These are phyloP conservation scores for Geum urbanum DNA, from an alignment of 306 rosid genomes.

Conservation along the genomic window DNA sequence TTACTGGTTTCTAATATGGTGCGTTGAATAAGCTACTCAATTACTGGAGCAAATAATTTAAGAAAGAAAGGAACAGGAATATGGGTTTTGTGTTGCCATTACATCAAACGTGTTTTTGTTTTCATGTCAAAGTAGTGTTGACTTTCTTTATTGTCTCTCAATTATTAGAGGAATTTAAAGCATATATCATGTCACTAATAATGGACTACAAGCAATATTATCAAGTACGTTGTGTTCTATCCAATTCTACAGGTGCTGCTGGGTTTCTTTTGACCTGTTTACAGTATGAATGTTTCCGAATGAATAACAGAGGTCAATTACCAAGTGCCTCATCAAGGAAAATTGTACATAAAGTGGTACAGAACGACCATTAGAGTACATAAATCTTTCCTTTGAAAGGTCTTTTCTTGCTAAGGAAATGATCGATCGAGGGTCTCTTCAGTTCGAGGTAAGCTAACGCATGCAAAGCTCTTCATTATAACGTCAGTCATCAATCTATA, in stretches of 20 bases:
- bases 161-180: neutral
- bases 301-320: neutral
- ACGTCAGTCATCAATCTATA: constrained; percentile 15
- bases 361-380: neutral
- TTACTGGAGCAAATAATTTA: neutral
- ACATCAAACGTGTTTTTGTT: neutral
- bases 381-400: neutral
- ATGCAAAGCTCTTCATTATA: constrained; percentile 15
- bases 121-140: constrained; percentile 4
- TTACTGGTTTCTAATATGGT: neutral
- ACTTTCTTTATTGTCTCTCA: constrained; percentile 7
- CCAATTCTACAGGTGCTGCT: neutral
- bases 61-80: neutral
- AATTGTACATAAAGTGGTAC: neutral
- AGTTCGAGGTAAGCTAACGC: constrained; percentile 7
- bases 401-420: neutral
- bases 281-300: neutral
- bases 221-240: neutral
- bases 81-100: neutral
- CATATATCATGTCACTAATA: neutral
- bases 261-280: neutral
- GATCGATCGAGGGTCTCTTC: neutral
- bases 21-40: neutral
- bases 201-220: neutral
- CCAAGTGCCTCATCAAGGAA: neutral